phyloP scores from a whole-genome alignment of 768 basidiomycete genomes.

The Mrakia blollopis region DNA sequence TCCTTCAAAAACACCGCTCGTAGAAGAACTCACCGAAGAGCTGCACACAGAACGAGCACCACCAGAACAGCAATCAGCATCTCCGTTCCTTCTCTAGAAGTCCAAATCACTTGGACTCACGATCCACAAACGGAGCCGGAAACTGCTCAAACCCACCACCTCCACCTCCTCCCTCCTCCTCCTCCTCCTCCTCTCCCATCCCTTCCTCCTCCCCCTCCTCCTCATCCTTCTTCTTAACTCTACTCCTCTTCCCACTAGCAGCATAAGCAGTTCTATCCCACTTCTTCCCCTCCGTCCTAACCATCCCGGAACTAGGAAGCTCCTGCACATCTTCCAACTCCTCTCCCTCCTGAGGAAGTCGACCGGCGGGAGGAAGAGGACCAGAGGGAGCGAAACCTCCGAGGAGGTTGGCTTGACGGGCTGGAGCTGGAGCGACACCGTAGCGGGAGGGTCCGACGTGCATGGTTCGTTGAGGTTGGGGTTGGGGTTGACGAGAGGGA shows the following conservation, averaged over 20 bases:
- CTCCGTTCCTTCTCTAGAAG: background rate
- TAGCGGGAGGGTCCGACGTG: background rate
- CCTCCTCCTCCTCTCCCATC: conserved; percentile 40
- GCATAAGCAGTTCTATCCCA: conserved; percentile 92
- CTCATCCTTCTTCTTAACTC: conserved; percentile 44
- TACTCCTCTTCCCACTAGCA: conserved; percentile 55
- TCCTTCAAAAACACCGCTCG: background rate
- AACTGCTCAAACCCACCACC: conserved; percentile 68
- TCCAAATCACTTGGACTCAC: conserved; percentile 49
- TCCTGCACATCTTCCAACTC: background rate
- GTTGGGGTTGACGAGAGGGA: background rate
- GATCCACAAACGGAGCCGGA: conserved; percentile 67
- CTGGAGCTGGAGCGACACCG: background rate
- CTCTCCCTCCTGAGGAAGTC: background rate
- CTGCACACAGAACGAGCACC: background rate
- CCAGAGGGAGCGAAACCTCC: background rate
- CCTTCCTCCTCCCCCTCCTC: conserved; percentile 48
- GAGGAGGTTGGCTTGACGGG: conserved; percentile 25
- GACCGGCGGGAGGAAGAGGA: too few species aligned
- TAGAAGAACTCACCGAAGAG: background rate
- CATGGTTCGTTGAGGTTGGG: background rate
- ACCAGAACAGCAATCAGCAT: too few species aligned
- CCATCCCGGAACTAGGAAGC: conserved; percentile 44
- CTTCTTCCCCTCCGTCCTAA: conserved; percentile 60
- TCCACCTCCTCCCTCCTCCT: conserved; percentile 55